Percentiles rank a stretch among this genome's conserved stretches.
These are phyloP conservation scores for Aspergillus sp. DNA, from an alignment of 2,329 filamentous ascomycete species.

Conservation along the genomic window DNA sequence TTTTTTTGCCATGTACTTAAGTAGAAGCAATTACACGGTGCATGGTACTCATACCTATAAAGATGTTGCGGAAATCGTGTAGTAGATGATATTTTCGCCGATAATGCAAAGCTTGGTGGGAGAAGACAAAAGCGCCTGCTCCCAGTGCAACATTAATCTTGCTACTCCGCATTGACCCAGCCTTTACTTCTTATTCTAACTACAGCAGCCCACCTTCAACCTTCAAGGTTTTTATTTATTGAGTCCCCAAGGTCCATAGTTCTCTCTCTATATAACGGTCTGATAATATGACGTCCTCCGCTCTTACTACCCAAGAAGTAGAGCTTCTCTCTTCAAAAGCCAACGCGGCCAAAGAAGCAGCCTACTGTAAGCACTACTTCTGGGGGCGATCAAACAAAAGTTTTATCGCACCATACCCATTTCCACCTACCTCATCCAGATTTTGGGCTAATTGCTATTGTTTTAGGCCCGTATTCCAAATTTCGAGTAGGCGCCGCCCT, in stretches of 20 bases:
- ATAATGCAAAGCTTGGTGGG: neutral
- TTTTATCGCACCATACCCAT: neutral
- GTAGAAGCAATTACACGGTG: neutral
- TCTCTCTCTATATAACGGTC: neutral
- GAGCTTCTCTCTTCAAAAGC: slow-evolving; percentile 61
- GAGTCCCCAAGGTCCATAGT: neutral
- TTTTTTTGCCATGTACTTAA: neutral
- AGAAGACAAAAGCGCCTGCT: neutral
- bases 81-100: neutral
- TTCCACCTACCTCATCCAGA: neutral
- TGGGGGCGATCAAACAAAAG: neutral
- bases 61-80: neutral
- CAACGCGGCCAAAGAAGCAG: slow-evolving; percentile 69
- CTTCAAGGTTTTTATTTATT: neutral
- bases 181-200: neutral
- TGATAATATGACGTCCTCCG: slow-evolving; percentile 20
- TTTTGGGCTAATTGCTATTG: neutral
- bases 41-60: neutral
- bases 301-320: slow-evolving; percentile 65
- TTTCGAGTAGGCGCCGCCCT: slow-evolving; percentile 88
- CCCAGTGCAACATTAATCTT: neutral
- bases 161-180: neutral
- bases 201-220: neutral
- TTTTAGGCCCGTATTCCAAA: slow-evolving; percentile 73
- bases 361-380: slow-evolving; percentile 66